These are phyloP conservation scores for Elasticomyces elasticus DNA, from an alignment of 495 filamentous ascomycete genomes.

Conservation along the genomic window DNA sequence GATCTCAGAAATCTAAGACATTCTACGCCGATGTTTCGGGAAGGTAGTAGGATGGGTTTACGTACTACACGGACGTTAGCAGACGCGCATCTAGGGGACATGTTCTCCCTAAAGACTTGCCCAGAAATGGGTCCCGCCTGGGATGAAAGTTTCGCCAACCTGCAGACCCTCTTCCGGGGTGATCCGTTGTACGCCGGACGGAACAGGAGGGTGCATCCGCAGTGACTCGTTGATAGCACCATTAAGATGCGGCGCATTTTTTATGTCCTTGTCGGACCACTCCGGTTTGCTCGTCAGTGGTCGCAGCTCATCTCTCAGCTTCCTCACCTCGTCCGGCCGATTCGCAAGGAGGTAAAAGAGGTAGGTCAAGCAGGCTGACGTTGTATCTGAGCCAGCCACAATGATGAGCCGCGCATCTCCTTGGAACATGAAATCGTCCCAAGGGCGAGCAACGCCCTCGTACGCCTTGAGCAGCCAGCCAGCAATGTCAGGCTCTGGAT, in stretches of 20 bases:
- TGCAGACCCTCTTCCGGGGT: conserved; percentile 40
- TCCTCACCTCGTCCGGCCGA: conserved; percentile 11
- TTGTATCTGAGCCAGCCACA: conserved; percentile 26
- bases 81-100: no score
- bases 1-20: no score
- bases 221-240: conserved; percentile 47
- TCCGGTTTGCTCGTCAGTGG: conserved; percentile 5
- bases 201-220: conserved; percentile 43
- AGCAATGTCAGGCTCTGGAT: conserved; percentile 10
- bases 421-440: conserved; percentile 9
- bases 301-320: conserved; percentile 20
- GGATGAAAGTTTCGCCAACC: conserved; percentile 39
- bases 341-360: conserved; percentile 23
- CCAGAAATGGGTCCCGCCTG: conserved; percentile 34
- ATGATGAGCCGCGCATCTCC: conserved; percentile 21
- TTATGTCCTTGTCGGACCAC: conserved; percentile 18
- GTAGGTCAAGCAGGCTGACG: conserved; percentile 17
- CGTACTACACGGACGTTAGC: no score
- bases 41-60: no score
- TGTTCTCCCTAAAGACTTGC: no score
- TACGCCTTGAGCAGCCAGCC: conserved; percentile 10
- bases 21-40: no score
- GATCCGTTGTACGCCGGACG: conserved; percentile 35
- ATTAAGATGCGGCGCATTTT: conserved; percentile 33
- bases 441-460: conserved; percentile 6